Evolutionary conservation across 108 stramenopile species (phyloP).

Genomic region (Fragilaria crotonensis): DNA sequence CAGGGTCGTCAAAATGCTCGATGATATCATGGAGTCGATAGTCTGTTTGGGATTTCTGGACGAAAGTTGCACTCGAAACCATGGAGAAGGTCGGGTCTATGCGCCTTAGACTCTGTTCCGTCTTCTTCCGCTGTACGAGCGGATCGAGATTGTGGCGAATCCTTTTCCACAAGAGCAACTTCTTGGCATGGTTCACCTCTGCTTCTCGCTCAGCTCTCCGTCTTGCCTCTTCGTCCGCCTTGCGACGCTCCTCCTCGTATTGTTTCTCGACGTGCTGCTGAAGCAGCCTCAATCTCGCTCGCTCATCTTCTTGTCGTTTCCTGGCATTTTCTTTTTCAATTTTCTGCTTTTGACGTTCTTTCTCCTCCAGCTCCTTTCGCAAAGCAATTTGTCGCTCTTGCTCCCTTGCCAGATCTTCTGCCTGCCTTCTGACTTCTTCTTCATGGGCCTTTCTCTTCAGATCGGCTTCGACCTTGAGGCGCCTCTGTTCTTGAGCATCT

Average conservation of each 20-base stretch:
- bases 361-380: not conserved
- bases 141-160: not conserved
- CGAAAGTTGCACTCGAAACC: not conserved
- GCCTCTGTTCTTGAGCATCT: slow-evolving; percentile 11
- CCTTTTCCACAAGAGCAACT: slow-evolving; percentile 19
- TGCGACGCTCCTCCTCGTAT: slow-evolving; percentile 9
- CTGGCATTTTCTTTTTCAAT: slow-evolving; percentile 12
- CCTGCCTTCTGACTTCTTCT: slow-evolving; percentile 10
- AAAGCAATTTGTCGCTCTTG: not conserved
- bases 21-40: too few species aligned
- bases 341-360: slow-evolving; percentile 10
- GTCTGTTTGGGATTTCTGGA: not conserved
- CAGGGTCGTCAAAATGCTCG: not conserved
- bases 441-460: not conserved
- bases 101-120: not conserved
- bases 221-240: slow-evolving; percentile 17
- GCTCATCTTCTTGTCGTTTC: slow-evolving; percentile 13
- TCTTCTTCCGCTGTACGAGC: not conserved
- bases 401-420: slow-evolving; percentile 15
- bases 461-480: not conserved
- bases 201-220: slow-evolving; percentile 13
- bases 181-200: slow-evolving; percentile 19
- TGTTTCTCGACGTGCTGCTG: not conserved
- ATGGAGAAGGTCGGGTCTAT: slow-evolving; percentile 26
- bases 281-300: not conserved